Evolutionary conservation across 352 stramenopile species (phyloP).

Genomic region (Phytophthora foliorum): DNA sequence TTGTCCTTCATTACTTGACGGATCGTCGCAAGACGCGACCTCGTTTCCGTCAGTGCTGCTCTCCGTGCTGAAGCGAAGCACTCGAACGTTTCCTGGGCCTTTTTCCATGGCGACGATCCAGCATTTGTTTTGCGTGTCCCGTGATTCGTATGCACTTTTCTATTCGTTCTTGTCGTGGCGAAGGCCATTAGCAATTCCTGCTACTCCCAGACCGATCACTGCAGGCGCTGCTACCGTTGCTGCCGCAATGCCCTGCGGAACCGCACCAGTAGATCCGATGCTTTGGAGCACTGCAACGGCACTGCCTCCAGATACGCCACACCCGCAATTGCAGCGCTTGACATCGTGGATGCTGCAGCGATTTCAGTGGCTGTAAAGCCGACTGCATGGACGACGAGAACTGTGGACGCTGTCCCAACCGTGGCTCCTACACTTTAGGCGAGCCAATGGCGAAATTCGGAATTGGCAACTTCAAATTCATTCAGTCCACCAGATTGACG

Average conservation of each 20-base stretch:
- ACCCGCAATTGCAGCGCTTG: slow-evolving; percentile 46
- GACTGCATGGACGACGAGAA: slow-evolving; percentile 25
- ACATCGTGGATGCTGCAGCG: slow-evolving; percentile 51
- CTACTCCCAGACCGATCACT: background rate
- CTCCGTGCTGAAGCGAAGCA: slow-evolving; percentile 27
- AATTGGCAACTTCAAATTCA: background rate
- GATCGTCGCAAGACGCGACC: slow-evolving; percentile 25
- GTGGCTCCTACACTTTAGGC: slow-evolving; percentile 6
- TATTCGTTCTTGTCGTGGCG: slow-evolving; percentile 10
- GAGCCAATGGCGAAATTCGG: background rate
- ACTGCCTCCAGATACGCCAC: slow-evolving; percentile 41
- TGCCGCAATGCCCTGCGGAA: slow-evolving; percentile 7
- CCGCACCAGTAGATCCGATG: slow-evolving; percentile 38
- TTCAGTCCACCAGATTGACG: background rate
- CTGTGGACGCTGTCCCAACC: slow-evolving; percentile 12
- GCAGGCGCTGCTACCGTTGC: slow-evolving; percentile 3
- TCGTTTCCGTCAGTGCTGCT: slow-evolving; percentile 15
- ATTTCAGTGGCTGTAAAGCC: slow-evolving; percentile 53
- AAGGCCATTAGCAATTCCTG: slow-evolving; percentile 1
- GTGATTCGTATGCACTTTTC: slow-evolving; percentile 21
- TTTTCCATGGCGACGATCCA: slow-evolving; percentile 37
- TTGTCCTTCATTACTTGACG: slow-evolving; percentile 25
- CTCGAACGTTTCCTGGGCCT: slow-evolving; percentile 26
- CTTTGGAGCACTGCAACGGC: slow-evolving; percentile 55
- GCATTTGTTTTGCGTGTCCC: background rate